Evolutionary conservation across 1,139 yeast genomes (phyloP).

Genomic region (Hyphopichia wangnamkhiaoensis): DNA sequence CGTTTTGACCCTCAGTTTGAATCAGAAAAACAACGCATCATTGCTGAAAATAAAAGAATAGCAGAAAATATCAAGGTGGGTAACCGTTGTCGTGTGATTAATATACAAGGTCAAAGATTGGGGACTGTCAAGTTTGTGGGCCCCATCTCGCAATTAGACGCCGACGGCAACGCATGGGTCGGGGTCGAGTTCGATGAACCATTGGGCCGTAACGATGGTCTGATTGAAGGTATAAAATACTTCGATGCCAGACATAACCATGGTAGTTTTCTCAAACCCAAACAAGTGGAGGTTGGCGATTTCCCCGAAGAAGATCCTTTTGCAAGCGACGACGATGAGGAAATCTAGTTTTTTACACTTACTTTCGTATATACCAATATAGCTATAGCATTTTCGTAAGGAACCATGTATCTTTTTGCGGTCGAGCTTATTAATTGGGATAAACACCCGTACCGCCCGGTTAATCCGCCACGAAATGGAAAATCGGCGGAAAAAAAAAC

Average conservation of each 20-base stretch:
- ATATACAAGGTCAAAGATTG: slow-evolving; percentile 55
- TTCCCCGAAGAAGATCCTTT: slow-evolving; percentile 48
- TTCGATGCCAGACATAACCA: slow-evolving; percentile 42
- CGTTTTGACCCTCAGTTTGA: slow-evolving; percentile 62
- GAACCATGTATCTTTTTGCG: background rate
- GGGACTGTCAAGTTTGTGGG: slow-evolving; percentile 76
- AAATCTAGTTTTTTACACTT: background rate
- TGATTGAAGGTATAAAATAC: slow-evolving; percentile 30
- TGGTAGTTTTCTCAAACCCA: slow-evolving; percentile 55
- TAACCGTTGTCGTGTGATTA: slow-evolving; percentile 42
- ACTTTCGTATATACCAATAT: background rate
- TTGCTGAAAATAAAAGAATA: slow-evolving; percentile 18
- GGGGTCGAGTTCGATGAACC: slow-evolving; percentile 54
- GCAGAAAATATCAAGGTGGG: slow-evolving; percentile 29
- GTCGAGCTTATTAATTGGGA: background rate
- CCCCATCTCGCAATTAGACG: slow-evolving; percentile 56
- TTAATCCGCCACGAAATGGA: background rate
- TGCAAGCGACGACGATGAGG: slow-evolving; percentile 39
- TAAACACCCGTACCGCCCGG: background rate
- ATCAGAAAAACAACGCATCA: slow-evolving; percentile 18
- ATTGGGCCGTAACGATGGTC: slow-evolving; percentile 47
- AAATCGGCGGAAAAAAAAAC: background rate
- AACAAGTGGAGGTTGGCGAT: slow-evolving; percentile 53
- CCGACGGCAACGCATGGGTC: slow-evolving; percentile 41
- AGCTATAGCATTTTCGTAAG: too few species aligned